Evolutionary conservation across 2,329 filamentous ascomycete species (phyloP).

Genomic region (Monilinia laxa): DNA sequence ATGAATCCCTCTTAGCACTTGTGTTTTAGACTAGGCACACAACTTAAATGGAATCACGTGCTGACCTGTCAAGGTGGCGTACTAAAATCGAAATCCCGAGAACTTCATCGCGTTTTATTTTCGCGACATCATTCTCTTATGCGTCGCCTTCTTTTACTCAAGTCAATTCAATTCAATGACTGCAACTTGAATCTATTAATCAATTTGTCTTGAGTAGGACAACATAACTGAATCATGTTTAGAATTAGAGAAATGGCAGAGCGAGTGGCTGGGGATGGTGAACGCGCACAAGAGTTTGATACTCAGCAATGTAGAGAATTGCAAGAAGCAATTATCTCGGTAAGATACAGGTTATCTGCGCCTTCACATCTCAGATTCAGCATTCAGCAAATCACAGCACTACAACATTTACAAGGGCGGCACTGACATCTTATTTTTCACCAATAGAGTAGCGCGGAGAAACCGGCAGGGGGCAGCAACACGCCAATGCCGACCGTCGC

Average conservation of each 20-base stretch:
- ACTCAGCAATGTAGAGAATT: slow-evolving; percentile 27
- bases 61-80: background rate
- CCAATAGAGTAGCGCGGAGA: slow-evolving; percentile 14
- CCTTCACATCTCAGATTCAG: background rate
- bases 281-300: slow-evolving; percentile 25
- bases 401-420: slow-evolving; percentile 13
- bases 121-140: background rate
- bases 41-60: background rate
- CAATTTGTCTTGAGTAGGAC: background rate
- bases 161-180: background rate
- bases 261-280: slow-evolving; percentile 25
- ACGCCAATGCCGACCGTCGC: slow-evolving; percentile 1
- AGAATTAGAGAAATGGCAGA: slow-evolving; percentile 17
- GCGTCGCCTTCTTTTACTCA: background rate
- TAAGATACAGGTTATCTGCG: slow-evolving; percentile 22
- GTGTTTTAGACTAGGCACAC: too few relatives aligned
- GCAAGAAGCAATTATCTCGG: slow-evolving; percentile 28
- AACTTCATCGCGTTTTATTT: background rate
- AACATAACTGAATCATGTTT: slow-evolving; percentile 8
- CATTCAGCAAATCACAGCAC: slow-evolving; percentile 6
- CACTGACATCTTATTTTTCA: slow-evolving; percentile 17
- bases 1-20: too few relatives aligned
- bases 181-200: background rate
- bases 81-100: too few relatives aligned
- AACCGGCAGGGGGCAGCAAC: background rate